Base-by-base conservation (phyloP, 257 asterid species). In the Osmanthus fragrans region DNA sequence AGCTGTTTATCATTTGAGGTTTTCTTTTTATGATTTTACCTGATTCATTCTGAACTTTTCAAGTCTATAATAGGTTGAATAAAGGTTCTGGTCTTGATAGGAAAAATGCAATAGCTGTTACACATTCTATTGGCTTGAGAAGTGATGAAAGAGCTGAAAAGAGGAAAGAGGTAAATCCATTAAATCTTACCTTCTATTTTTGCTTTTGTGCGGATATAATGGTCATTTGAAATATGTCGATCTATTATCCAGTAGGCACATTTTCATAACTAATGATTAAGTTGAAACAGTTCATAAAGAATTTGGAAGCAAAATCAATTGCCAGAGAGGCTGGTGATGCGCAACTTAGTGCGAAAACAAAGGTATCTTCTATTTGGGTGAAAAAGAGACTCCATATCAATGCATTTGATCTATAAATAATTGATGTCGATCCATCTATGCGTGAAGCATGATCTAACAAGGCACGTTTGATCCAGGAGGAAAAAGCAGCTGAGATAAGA, bases 121-220 rank as follows among this genome's bases (percentile, higher is more conserved):
- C 93, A 34, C 83, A 91, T 4, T 79, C 86, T 37, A 51, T 84
- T 78, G 83, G 82, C 87, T 82, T 71, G 77, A 86, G 72, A 83
- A 83, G 76, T 80, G 92, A 90, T 40, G 92, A 89, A 51, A 87
- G 77, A 80, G 82, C 85, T 30, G 98, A 86, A 79, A 89, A 84
- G 82, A 88, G 91, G 80, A 86, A 88, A 74, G 96, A 92, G 97
- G 99, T 95, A 86, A 49, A 30, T 70, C 34, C 30, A 4, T 36
- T 70, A 23, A 21, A 12, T 78, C 10, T 39, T 15, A 73, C 78
- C 70, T 63, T 58, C 72, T 37, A 49, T 69, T 58, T 32, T 66
- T 32, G 66, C 75, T 66, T 82, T 29, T 79, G 6, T 60, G 72
- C 19, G 5, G 21, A 51, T 39, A 23, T 16, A 40, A 39, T 25